A percentile compares a stretch with the other conserved stretches of the same genome.
Conservation (phyloP, 176 grass and related monocot genomes). For the Saccharum officinarum region DNA sequence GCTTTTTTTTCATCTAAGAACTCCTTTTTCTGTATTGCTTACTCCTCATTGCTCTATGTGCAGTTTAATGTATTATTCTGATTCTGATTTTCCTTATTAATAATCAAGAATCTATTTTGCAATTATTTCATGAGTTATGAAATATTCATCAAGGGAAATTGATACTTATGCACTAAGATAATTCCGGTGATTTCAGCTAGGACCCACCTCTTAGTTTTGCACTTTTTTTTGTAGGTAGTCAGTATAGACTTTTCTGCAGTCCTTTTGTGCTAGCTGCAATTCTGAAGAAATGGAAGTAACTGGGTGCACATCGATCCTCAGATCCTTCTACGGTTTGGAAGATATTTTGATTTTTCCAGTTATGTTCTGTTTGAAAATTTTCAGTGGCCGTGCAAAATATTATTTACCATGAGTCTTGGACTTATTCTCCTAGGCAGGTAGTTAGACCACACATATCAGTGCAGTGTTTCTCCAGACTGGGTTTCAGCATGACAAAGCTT, state of each 20-base stretch:
- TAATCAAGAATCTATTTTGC: neutral
- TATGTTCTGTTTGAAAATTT: neutral
- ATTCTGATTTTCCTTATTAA: conserved; percentile 12
- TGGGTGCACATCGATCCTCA: neutral
- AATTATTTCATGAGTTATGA: neutral
- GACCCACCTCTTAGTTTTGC: neutral
- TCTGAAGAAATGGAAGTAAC: neutral
- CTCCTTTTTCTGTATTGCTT: neutral
- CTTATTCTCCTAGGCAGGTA: neutral
- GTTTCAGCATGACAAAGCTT: conserved; percentile 4
- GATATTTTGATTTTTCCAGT: neutral
- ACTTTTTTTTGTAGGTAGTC: neutral
- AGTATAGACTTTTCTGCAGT: neutral
- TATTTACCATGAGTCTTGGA: neutral
- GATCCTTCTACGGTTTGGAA: neutral
- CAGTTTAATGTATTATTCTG: conserved; percentile 9
- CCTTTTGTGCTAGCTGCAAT: neutral
- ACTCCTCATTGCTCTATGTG: neutral
- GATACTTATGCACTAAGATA: neutral
- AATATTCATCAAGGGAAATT: neutral
- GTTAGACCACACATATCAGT: neutral
- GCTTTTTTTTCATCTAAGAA: neutral
- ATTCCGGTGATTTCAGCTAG: neutral
- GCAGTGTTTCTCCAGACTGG: conserved; percentile 8
- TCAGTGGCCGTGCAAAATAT: neutral